These are phyloP conservation scores for Malania oleifera DNA, from an alignment of 164 flowering plant species.

Conservation along the genomic window DNA sequence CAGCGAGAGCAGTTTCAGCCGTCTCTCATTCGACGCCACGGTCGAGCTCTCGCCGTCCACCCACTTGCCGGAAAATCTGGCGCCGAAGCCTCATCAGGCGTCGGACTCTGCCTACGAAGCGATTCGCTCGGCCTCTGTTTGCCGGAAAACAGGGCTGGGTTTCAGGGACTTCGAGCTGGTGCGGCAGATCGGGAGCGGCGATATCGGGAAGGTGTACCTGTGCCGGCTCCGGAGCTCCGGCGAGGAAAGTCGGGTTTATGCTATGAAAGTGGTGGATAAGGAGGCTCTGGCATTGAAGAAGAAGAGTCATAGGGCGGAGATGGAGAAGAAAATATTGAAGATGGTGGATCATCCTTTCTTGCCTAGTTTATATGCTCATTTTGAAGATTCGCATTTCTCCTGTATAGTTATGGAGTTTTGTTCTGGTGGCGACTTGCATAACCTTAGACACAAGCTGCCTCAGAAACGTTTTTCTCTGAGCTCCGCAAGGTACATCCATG, in stretches of 20 bases:
- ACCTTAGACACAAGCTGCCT: conserved; percentile 58
- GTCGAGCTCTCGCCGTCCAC: not conserved
- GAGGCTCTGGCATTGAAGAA: conserved; percentile 54
- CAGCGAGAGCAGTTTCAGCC: conserved; percentile 46
- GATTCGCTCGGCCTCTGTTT: conserved; percentile 29
- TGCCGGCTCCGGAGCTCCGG: conserved; percentile 34
- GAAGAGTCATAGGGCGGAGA: conserved; percentile 56
- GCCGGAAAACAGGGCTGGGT: conserved; percentile 25
- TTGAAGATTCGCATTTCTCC: conserved; percentile 64
- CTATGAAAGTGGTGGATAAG: conserved; percentile 87
- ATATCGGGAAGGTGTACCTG: conserved; percentile 72
- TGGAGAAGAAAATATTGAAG: conserved; percentile 61
- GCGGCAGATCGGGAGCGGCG: conserved; percentile 69
- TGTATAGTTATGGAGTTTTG: conserved; percentile 90
- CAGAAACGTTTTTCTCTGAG: conserved; percentile 50
- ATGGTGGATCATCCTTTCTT: conserved; percentile 80
- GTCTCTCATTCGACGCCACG: conserved; percentile 42
- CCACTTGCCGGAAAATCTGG: conserved; percentile 28
- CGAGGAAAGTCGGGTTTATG: conserved; percentile 33
- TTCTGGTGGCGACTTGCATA: conserved; percentile 78
- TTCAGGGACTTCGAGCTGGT: conserved; percentile 59
- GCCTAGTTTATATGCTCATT: conserved; percentile 63
- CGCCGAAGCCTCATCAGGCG: conserved; percentile 57
- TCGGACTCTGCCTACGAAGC: conserved; percentile 61
- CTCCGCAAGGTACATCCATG: conserved; percentile 61